Evolutionary conservation across 2,329 filamentous ascomycete genomes (phyloP), one percentile per base, ranked within the genome.

Genomic region (Trichoderma cornu-damae): DNA sequence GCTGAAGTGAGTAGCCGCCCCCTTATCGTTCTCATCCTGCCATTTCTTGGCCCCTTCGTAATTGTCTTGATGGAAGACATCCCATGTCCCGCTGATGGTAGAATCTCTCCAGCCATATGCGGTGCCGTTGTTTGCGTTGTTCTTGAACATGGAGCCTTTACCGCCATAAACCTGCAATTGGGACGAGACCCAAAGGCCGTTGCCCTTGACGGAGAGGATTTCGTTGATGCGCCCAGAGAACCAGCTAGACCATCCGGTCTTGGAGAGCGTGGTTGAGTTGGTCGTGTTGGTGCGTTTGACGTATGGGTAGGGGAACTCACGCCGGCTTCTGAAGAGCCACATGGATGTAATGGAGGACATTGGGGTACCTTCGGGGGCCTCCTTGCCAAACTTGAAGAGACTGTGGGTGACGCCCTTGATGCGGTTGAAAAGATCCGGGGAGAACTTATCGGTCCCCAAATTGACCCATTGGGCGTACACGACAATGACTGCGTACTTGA

Each of bases 311-410:
- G 47, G 47, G 2, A 50, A 50, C 32, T 50, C 47, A 4, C 47
- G 47, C n/a, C 3, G 47, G 32, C 47, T 50, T 50, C 34, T 50
- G n/a, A 50, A 50, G 22, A 50, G 47, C 47, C 47, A 50, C 47
- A 50, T 50, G 22, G 47, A 50, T 12, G 34, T 37, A 16, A 50
- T 50, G 6, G 26, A 50, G 14, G 47, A 50, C 47, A 50, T 50
- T 1, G 20, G 22, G 4, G 32, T 16, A 5, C 5, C 22, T 0
- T 37, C 28, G 5, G 22, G 20, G 9, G 47, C 18, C n/a, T 50
- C 47, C 1, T 50, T 50, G 6, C 22, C 16, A 14, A 50, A 50
- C 5, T 37, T 50, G 47, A 50, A 49, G 18, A 49, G 32, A 18
- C 18, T n/a, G 14, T 50, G 47, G 2, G 34, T 18, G 14, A 26